Base-by-base conservation (phyloP, 2,329 filamentous ascomycete species). In the Colletotrichum destructivum region DNA sequence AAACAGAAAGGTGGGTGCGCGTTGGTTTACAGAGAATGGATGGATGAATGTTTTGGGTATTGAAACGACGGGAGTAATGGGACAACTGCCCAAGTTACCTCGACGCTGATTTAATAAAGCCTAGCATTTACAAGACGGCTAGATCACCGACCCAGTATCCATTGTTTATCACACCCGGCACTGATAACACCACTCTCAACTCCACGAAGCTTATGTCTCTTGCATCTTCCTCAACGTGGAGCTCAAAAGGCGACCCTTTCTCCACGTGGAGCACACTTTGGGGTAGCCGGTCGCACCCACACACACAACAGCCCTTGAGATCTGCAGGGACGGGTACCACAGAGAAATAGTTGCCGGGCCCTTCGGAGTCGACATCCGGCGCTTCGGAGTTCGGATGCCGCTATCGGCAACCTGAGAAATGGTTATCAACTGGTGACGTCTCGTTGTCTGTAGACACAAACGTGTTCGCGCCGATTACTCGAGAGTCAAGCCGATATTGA, bases 251-350 rank as follows among this genome's bases (percentile, higher is more conserved):
- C 35, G 16, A 31, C 38, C 47, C n/a, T 15, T 62, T 68, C 57
- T 52, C 65, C 59, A 68, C n/a, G 65, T 62, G 65, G 65, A 68
- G 65, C 65, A 68, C 59, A 56, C 49, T 23, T 35, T 63, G 57
- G 66, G 66, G 66, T 63, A 31, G 42, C 62, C 26, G 31, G 59
- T 4, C 5, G 49, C 57, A 47, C 57, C 57, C 65, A 68, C 56
- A 23, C 23, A 23, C 23, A 52, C 52, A 54, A n/a, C 55, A 23
- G 56, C 51, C 57, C 44, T 18, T 26, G 40, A 62, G 64, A 67
- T 62, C 47, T 67, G 47, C 64, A 67, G 64, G 64, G 64, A 62
- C 47, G 26, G 46, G 64, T 46, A 60, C 23, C 64, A 6, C 11
- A 16, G 4, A 12, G 1, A 11, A 40, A 26, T 26, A 26, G 26